These are phyloP conservation scores for Astragalus membranaceus DNA, from an alignment of 306 rosid genomes.

Conservation along the genomic window DNA sequence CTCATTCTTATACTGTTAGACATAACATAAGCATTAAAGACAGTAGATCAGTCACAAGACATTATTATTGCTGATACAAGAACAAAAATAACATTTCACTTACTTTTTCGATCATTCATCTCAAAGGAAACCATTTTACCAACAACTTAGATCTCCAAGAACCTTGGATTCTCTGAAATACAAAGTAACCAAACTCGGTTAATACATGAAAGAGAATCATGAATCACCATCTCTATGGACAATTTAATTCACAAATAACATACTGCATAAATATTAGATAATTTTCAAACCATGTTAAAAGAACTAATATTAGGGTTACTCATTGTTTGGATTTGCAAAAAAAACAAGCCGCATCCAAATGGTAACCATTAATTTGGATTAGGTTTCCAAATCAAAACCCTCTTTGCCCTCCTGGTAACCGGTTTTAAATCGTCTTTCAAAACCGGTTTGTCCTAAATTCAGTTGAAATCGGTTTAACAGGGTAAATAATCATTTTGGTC, in stretches of 20 bases:
- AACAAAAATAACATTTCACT: constrained; percentile 22
- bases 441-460: too few species aligned
- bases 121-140: constrained; percentile 76
- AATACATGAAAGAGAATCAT: constrained; percentile 12
- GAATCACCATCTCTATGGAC: not conserved
- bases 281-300: too few species aligned
- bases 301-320: too few species aligned
- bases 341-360: too few species aligned
- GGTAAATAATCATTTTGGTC: too few species aligned
- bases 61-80: not conserved
- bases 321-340: too few species aligned
- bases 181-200: not conserved
- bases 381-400: too few species aligned
- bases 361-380: too few species aligned
- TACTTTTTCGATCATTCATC: constrained; percentile 95
- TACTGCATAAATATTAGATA: too few species aligned
- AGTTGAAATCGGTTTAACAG: too few species aligned
- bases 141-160: constrained; percentile 20
- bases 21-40: not conserved
- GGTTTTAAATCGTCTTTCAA: too few species aligned
- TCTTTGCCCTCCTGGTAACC: too few species aligned
- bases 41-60: not conserved
- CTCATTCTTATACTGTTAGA: not conserved
- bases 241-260: not conserved
- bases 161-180: constrained; percentile 37